Base-by-base conservation (phyloP, 192 early-diverging fungal genomes). In the Kappamyces sp. region DNA sequence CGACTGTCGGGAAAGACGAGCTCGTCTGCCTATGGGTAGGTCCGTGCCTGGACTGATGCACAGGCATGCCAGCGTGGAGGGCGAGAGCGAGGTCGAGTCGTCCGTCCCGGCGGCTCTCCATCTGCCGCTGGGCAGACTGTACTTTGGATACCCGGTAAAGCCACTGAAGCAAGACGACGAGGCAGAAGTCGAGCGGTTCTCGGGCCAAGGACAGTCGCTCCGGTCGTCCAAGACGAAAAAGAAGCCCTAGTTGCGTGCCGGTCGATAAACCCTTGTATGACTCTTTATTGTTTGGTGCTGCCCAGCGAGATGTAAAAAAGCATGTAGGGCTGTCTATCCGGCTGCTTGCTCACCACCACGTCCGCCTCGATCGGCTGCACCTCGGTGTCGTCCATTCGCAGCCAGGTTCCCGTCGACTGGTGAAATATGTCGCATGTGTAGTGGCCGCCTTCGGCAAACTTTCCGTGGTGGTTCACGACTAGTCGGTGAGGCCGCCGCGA, bases 391-490 rank as follows among this genome's bases (percentile, higher is more conserved):
- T 99, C 94, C 42, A 97, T 86, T 44, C 86, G 86, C 49, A 94
- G 79, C 97, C 97, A 99, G 48, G 67, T 67, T 23, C 70, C 70
- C 23, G 23, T 23, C 58, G 86, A 76, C 41, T 78, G 68, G 50
- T 87, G 75, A 52, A 76, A 62, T 3, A 99, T 77, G 73, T 94
- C 91, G 74, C 91, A 94, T 2, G 97, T 99, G 72, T 99, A 99
- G 64, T 99, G 97, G 5, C 97, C 97, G 37, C 92, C 94, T 9
- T 76, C 84, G 12, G 92, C 88, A 32, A 77, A 76, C 47, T 70
- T 69, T 2, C 97, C 94, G 67, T 97, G 97, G 74, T 99, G 97
- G 67, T 97, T 92, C 4, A 99, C 90, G 40, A 93, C 95, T 62
- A 75, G 23, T 23, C 60, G 36, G 63, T 67, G 44, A 79, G 64